Base-by-base conservation (phyloP, 1,139 yeast species). In the Suhomyces coccinellae region DNA sequence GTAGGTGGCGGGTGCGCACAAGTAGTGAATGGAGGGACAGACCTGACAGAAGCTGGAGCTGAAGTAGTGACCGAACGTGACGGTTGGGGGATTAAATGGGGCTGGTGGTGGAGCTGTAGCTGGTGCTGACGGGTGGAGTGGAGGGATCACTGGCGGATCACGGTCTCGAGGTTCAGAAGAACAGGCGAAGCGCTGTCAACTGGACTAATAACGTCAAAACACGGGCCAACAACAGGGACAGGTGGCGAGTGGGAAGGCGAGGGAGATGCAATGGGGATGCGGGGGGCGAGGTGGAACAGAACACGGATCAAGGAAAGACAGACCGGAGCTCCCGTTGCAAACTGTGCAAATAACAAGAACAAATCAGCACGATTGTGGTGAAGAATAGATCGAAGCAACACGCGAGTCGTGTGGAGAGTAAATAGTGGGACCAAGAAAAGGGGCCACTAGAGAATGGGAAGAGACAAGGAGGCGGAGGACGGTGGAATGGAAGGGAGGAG, bases 371-470 rank as follows among this genome's bases (percentile, higher is more conserved):
- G 15, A 40, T 28, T 17, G 22, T 20, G 7, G 26, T 38, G 41
- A 30, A 40, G 32, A 33, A 11, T 31, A 44, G 47, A 44, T 44
- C 47, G 40, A 44, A 44, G 40, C 47, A 44, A 44, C 42, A 33
- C 42, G 37, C 17, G 28, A 31, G 47, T 44, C 44, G 47, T 44
- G 47, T 33, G 44, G 13, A 29, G 33, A 34, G 43, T 20, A 20
- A 20, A 20, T 20, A 20, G 24, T 5, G 20, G 24, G 8, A 29
- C 27, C 27, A 38, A 27, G n/a, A n/a, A 22, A 34, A 35, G 24
- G 36, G 43, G 38, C 33, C 29, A 31, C n/a, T n/a, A n/a, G n/a
- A n/a, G n/a, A 31, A 13, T 30, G 15, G 15, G 20, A 15, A 4
- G 37, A 13, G 15, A 9, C 12, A 35, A 29, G 5, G 10, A 7